A percentile compares a stretch with the other conserved stretches of the same genome.
These are phyloP conservation scores for Petunia hybrid DNA, from an alignment of 305 asterid genomes.

Conservation along the genomic window DNA sequence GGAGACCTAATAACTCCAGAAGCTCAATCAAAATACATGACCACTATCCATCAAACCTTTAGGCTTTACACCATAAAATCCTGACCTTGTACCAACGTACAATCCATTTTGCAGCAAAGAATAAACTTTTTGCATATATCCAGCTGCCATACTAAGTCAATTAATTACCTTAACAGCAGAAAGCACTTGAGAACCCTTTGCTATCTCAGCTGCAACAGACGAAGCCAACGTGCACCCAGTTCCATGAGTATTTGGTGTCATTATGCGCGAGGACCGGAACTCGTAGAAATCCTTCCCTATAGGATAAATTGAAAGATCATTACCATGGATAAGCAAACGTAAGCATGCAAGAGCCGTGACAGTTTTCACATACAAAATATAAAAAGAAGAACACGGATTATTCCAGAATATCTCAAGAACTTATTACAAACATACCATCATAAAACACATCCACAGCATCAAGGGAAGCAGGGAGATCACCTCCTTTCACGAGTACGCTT, in stretches of 20 bases:
- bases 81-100: constrained; percentile 5
- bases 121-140: not conserved
- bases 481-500: constrained; percentile 95
- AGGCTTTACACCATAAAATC: constrained; percentile 5
- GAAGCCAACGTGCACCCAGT: constrained; percentile 98
- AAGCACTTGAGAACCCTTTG: constrained; percentile 77
- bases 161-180: constrained; percentile 83
- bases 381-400: constrained; percentile 19
- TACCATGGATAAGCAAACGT: constrained; percentile 16
- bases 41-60: not conserved
- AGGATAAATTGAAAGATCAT: constrained; percentile 40
- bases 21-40: not conserved
- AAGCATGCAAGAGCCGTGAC: constrained; percentile 25
- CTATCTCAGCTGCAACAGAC: constrained; percentile 91
- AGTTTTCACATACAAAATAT: not conserved
- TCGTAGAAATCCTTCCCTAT: constrained; percentile 81
- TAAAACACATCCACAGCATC: constrained; percentile 93
- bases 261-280: constrained; percentile 70
- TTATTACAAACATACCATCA: constrained; percentile 68
- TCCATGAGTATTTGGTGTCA: constrained; percentile 84
- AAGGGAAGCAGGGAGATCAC: constrained; percentile 77
- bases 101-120: constrained; percentile 7
- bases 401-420: constrained; percentile 33
- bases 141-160: constrained; percentile 25
- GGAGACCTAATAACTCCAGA: not conserved